A percentile compares a stretch with the other conserved stretches of the same genome.
Evolutionary conservation across 2,329 filamentous ascomycete genomes (phyloP).

Genomic region (Aspergillus viridinutans): DNA sequence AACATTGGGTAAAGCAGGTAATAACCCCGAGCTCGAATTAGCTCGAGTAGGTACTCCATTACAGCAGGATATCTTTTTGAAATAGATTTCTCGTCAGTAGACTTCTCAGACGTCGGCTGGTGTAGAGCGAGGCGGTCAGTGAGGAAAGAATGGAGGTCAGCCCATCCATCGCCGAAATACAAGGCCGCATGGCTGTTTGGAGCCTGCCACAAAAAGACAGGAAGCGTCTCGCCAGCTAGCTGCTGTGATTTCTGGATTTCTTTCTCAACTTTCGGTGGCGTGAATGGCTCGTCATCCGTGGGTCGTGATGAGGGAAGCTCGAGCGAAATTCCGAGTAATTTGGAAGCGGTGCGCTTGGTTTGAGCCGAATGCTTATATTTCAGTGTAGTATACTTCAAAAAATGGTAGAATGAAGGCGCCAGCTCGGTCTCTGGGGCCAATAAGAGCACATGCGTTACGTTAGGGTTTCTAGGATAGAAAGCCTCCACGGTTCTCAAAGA

Average conservation of each 20-base stretch:
- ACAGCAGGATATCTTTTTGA: conserved; percentile 68
- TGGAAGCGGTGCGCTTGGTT: conserved; percentile 42
- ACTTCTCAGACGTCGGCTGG: conserved; percentile 18
- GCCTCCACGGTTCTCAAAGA: conserved; percentile 76
- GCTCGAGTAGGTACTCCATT: conserved; percentile 71
- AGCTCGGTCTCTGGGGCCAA: conserved; percentile 78
- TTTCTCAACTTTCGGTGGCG: conserved; percentile 35
- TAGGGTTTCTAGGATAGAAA: conserved; percentile 70
- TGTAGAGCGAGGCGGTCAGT: conserved; percentile 53
- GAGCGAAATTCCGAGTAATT: conserved; percentile 74
- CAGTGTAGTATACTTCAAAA: conserved; percentile 72
- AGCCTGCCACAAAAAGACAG: conserved; percentile 77
- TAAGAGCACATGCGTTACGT: conserved; percentile 71
- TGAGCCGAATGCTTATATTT: conserved; percentile 69
- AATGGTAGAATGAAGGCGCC: conserved; percentile 78
- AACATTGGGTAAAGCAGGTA: conserved; percentile 72
- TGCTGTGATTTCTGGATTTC: not conserved
- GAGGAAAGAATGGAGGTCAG: conserved; percentile 76
- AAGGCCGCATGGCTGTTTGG: conserved; percentile 79
- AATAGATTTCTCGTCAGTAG: conserved; percentile 50
- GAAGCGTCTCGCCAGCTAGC: conserved; percentile 30
- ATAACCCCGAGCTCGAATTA: conserved; percentile 74
- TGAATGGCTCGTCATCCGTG: conserved; percentile 58
- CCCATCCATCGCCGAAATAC: conserved; percentile 81
- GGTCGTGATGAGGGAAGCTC: conserved; percentile 59